A percentile compares a stretch with the other conserved stretches of the same genome.
Conservation (phyloP, 441 rosid genomes). For the Mallotus repandus region DNA sequence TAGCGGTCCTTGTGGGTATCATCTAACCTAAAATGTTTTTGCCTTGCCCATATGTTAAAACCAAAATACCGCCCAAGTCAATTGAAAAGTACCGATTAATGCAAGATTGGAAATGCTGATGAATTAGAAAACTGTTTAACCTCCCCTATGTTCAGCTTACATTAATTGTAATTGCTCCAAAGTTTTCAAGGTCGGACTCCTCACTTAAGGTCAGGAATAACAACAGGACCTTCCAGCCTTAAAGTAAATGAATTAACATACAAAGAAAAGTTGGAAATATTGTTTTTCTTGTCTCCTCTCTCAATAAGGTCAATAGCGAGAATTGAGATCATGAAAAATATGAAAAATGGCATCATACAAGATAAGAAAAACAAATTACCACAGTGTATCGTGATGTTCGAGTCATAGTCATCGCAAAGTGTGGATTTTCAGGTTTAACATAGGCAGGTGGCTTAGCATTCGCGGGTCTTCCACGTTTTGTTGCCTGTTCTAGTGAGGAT, state of each 20-base stretch:
- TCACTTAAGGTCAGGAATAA: background rate
- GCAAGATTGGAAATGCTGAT: no score
- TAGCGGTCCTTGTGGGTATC: background rate
- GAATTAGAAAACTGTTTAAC: background rate
- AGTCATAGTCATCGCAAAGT: slow-evolving; percentile 11
- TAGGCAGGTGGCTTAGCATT: background rate
- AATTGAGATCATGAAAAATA: background rate
- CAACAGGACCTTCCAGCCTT: background rate
- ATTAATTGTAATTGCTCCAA: background rate
- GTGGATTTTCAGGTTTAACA: slow-evolving; percentile 16
- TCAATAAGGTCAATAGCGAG: background rate
- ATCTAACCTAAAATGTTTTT: background rate
- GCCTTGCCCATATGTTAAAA: background rate
- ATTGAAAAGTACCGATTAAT: no score
- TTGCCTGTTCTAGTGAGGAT: background rate
- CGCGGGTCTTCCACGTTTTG: background rate
- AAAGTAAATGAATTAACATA: background rate
- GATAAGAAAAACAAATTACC: slow-evolving; percentile 15
- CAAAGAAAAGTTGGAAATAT: background rate
- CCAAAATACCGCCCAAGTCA: no score
- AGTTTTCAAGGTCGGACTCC: background rate
- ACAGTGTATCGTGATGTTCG: background rate
- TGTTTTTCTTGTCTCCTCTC: background rate
- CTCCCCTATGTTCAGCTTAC: background rate
- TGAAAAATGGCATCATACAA: background rate